phyloP scores from a whole-genome alignment of 495 filamentous ascomycete species.

The Neurospora cerealis region DNA sequence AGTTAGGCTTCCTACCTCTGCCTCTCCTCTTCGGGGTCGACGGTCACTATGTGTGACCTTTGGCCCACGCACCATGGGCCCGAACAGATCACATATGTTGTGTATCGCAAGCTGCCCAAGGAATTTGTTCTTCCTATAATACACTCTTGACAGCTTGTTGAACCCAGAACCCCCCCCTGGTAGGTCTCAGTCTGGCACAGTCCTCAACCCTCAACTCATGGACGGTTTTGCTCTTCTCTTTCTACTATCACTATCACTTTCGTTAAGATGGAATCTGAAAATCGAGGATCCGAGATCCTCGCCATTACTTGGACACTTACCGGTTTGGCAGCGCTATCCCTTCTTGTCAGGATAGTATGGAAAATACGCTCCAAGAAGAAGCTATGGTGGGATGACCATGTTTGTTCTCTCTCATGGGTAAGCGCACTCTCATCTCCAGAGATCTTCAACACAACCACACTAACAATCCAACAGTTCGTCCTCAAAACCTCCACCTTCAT shows the following conservation, averaged over 20 bases:
- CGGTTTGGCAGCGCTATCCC: constrained; percentile 16
- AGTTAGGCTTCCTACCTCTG: background rate
- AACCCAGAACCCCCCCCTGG: background rate
- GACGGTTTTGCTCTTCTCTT: background rate
- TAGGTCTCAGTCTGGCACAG: background rate
- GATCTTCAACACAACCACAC: background rate
- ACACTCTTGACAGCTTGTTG: background rate
- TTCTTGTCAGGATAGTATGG: constrained; percentile 22
- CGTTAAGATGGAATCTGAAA: constrained; percentile 8
- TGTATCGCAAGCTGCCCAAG: background rate
- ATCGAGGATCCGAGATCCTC: constrained; percentile 12
- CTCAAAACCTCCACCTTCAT: constrained; percentile 12
- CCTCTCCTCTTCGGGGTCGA: background rate
- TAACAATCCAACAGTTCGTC: constrained; percentile 6
- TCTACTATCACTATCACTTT: background rate
- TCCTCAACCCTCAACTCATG: background rate
- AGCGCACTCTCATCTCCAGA: background rate
- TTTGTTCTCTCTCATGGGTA: constrained; percentile 27
- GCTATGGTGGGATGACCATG: constrained; percentile 30
- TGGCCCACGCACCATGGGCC: background rate
- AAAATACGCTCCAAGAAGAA: constrained; percentile 16
- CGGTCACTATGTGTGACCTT: background rate
- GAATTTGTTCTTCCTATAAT: background rate
- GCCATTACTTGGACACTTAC: constrained; percentile 17
- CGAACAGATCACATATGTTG: background rate